Base-by-base conservation (phyloP, 2,329 filamentous ascomycete species). In the Fusarium mangiferae region DNA sequence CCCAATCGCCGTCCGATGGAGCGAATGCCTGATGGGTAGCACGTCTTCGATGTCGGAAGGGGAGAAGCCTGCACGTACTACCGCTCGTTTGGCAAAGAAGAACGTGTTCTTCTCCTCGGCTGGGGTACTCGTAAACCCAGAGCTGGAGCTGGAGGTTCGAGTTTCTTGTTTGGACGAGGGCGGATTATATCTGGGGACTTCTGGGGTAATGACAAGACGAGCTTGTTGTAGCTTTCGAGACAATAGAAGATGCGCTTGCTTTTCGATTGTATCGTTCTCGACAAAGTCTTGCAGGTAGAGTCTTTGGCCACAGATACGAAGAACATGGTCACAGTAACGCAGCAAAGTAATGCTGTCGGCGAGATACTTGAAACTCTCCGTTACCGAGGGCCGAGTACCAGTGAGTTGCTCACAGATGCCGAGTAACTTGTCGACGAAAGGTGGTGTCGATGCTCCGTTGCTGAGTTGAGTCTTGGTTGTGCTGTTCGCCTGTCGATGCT, bases 331-430 rank as follows among this genome's bases (percentile, higher is more conserved):
- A 45, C 82, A 84, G 45, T 82, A 84, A 22, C 82, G 81, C 3
- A 84, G 72, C 8, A 84, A 69, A 7, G 79, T 80, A 65, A 84
- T 83, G 69, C 82, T 84, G 62, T 84, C 82, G 0, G 81, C 79
- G 8, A 82, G 73, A 36, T 78, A 74, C 33, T 75, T 66, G 30
- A 83, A 58, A 18, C 64, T 77, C 8, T 82, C 79, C 4, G 73
- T 73, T 7, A 68, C 52, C 1, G 61, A 52, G 1, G 81, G 82
- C 7, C 73, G 72, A 14, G 71, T 64, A 1, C 81, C 82, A 7
- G 72, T 78, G 7, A 83, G 62, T 14, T 77, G 70, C 36, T 83
- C 74, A 80, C 81, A 83, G 18, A 80, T 71, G 2, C 55, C 68
- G 0, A 71, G 44, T 4, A 83, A 64, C 3, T 69, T 66, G 6